Base-by-base conservation (phyloP, 2,329 filamentous ascomycete genomes). In the Phialophora macrospora region DNA sequence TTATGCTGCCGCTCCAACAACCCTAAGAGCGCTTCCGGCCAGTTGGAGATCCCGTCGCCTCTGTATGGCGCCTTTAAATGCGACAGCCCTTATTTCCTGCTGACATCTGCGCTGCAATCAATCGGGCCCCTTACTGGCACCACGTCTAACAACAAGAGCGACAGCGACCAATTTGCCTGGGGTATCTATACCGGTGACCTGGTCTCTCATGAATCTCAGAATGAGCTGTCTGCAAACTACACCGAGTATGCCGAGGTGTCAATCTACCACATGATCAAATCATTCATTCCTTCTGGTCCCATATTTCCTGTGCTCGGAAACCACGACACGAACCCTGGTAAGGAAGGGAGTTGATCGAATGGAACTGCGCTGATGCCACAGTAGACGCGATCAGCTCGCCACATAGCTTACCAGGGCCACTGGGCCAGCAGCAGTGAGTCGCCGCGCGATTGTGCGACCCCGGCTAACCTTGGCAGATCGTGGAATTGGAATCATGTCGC, bases 401-500 rank as follows among this genome's bases (percentile, higher is more conserved):
- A 1, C 81, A 86, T 68, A 81, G 74, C 32, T 75, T 87, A 8
- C 84, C 84, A 8, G 84, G 82, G 0, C 77, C 78, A 0, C 75
- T 87, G 0, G 83, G 84, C 1, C 74, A 82, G 66, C 85, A 87
- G 68, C 81, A 84, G 68, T 68, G 54, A 52, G 66, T 65, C 8
- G 20, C 26, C 12, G 28, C 28, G 11, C 52, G 32, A 11, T 38
- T 20, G 22, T 41, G 20, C 6, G 17, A 49, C 48, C 20, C 20
- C 22, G 9, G 20, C 44, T 26, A 12, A 46, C 30, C 28, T 41
- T 60, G 48, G 44, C 49, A 68, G 66, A 55, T 84, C 81, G 60
- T 87, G 85, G 85, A 85, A 86, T 69, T 86, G 83, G 68, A 77
- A 85, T 28, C 84, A 86, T 68, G 77, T 87, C 17, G 78, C 84